phyloP scores from a whole-genome alignment of 108 stramenopile species.

The Fragilaria crotonensis region DNA sequence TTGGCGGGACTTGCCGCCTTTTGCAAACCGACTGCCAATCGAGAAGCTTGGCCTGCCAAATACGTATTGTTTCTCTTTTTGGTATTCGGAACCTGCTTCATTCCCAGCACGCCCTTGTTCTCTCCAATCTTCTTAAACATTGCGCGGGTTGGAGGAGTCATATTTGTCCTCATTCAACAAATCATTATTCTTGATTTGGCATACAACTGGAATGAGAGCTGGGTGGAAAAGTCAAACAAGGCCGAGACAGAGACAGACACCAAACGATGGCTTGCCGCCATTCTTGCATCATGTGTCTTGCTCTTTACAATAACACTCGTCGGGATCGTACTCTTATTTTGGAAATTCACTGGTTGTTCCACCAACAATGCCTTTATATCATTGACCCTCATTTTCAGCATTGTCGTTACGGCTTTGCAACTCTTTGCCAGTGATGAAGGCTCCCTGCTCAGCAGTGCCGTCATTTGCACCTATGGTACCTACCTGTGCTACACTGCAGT shows the following conservation, averaged over 20 bases:
- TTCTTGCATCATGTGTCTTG: constrained; percentile 57
- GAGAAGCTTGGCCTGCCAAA: constrained; percentile 83
- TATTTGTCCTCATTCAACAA: constrained; percentile 77
- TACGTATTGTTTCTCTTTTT: constrained; percentile 67
- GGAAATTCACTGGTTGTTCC: constrained; percentile 72
- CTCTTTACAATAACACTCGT: constrained; percentile 57
- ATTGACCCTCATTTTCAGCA: constrained; percentile 59
- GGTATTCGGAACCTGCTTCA: constrained; percentile 47
- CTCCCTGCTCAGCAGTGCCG: constrained; percentile 70
- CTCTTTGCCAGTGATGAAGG: constrained; percentile 60
- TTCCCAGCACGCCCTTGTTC: constrained; percentile 75
- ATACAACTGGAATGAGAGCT: constrained; percentile 73
- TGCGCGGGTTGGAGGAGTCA: constrained; percentile 57
- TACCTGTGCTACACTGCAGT: constrained; percentile 80
- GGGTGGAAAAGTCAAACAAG: constrained; percentile 69
- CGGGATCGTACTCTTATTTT: constrained; percentile 68
- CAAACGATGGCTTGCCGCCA: constrained; percentile 74
- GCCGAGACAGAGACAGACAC: constrained; percentile 59
- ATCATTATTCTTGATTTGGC: constrained; percentile 82
- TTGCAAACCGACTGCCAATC: constrained; percentile 64
- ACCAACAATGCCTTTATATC: constrained; percentile 76
- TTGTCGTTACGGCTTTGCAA: constrained; percentile 58
- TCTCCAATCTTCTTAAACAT: constrained; percentile 55
- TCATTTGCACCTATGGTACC: constrained; percentile 76
- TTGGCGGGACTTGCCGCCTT: constrained; percentile 55